Base-by-base conservation (phyloP, 2,329 filamentous ascomycete species). In the Aurifilum marmelostoma region DNA sequence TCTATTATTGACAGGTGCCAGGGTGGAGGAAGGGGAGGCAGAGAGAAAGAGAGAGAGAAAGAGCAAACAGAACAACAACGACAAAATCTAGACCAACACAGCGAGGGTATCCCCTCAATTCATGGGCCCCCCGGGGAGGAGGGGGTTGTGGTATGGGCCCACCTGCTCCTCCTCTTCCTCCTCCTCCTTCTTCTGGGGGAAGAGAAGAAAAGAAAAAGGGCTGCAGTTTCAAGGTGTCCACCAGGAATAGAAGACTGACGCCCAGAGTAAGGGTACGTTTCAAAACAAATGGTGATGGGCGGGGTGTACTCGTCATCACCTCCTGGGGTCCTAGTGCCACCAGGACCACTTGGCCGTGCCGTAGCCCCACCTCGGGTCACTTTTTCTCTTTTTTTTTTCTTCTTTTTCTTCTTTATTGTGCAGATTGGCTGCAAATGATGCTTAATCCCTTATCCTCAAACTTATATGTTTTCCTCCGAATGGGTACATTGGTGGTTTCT, bases 211-310 rank as follows among this genome's bases (percentile, higher is more conserved):
- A n/a, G n/a, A n/a, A n/a, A n/a, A n/a, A n/a, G n/a, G 7, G 14
- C 32, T 37, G 32, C 56, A 59, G 56, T 59, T 59, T 59, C 32
- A 34, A 24, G 11, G 56, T 34, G 18, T n/a, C 29, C 18, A 59
- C 56, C 29, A 59, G 21, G 24, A n/a, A 59, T 37, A 37, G 32
- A n/a, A 59, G 16, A 32, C 12, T 29, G 29, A 6, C 29, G 54
- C 54, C 54, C 29, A 59, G 16, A 59, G 56, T 21, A 37, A 59
- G 56, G 56, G 29, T 12, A n/a, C 37, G 67, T 69, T 69, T 69
- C 67, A 69, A 63, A 69, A 66, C 67, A 69, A 69, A 66, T 69
- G 63, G 65, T 37, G 63, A 68, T 62, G 67, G 58, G 34, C 63
- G 63, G 50, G 56, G 39, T 18, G 29, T 47, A 65, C 56, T 69